These are phyloP conservation scores for Chrysopogon serrulatus DNA, from an alignment of 176 grass and related monocot species.

Conservation along the genomic window DNA sequence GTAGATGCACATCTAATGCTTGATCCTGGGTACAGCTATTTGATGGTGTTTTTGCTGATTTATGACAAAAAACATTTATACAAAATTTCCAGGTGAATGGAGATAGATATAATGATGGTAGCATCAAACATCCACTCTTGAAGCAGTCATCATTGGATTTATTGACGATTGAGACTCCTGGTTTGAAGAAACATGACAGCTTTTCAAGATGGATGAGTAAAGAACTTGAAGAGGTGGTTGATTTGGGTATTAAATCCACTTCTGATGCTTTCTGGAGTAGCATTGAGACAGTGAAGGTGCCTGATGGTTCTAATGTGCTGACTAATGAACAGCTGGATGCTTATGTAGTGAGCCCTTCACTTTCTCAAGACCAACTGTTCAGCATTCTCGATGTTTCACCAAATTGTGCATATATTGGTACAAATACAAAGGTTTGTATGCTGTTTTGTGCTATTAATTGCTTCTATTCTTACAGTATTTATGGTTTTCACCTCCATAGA, in stretches of 20 bases:
- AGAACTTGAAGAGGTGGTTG: conserved; percentile 66
- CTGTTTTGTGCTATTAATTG: neutral
- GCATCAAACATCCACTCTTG: conserved; percentile 28
- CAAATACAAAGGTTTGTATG: conserved; percentile 58
- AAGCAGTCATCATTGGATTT: conserved; percentile 56
- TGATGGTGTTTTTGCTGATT: neutral
- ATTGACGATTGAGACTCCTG: conserved; percentile 37
- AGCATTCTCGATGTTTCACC: conserved; percentile 81
- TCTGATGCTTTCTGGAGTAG: conserved; percentile 61
- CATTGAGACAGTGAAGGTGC: conserved; percentile 39
- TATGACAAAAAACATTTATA: conserved; percentile 15
- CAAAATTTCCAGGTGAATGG: conserved; percentile 33
- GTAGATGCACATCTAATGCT: conserved; percentile 4
- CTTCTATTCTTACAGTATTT: neutral
- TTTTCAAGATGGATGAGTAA: conserved; percentile 92
- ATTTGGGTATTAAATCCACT: conserved; percentile 52
- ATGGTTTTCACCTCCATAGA: neutral
- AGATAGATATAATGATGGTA: conserved; percentile 31
- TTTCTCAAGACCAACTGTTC: conserved; percentile 83
- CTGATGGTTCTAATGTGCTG: conserved; percentile 47
- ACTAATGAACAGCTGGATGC: conserved; percentile 56
- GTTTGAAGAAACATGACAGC: conserved; percentile 79
- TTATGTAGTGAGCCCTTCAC: conserved; percentile 62
- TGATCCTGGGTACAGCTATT: neutral
- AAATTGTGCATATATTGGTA: conserved; percentile 47